These are phyloP conservation scores for Serendipita sp. DNA, from an alignment of 768 basidiomycete species.

Conservation along the genomic window DNA sequence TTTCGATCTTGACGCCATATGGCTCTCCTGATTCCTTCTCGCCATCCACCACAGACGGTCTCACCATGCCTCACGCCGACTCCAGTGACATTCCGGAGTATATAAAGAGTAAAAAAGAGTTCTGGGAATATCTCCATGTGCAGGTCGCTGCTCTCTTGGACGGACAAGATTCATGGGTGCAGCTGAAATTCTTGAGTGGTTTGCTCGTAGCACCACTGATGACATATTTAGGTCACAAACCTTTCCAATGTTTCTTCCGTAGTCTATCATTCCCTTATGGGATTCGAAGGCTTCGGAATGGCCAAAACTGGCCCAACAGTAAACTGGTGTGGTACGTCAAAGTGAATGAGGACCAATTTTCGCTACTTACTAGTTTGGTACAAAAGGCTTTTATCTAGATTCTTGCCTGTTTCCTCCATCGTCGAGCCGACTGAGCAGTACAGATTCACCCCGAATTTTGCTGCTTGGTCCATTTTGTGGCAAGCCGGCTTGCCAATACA, in stretches of 20 bases:
- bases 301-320: conserved; percentile 32
- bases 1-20: neutral
- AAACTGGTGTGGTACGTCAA: conserved; percentile 78
- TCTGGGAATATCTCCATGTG: conserved; percentile 22
- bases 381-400: conserved; percentile 70
- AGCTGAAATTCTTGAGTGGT: conserved; percentile 7
- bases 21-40: neutral
- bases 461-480: conserved; percentile 78
- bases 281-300: conserved; percentile 49
- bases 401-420: conserved; percentile 39
- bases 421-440: conserved; percentile 17
- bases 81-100: conserved; percentile 51
- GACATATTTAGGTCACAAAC: conserved; percentile 50
- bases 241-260: conserved; percentile 70
- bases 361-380: neutral
- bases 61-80: conserved; percentile 68
- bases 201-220: neutral
- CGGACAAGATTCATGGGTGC: conserved; percentile 64
- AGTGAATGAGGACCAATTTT: neutral
- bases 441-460: conserved; percentile 20
- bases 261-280: conserved; percentile 59
- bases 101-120: conserved; percentile 20
- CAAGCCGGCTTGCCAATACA: conserved; percentile 80
- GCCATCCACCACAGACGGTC: conserved; percentile 4
- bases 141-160: conserved; percentile 48